Conservation (phyloP, 306 rosid species). For the Geum urbanum region DNA sequence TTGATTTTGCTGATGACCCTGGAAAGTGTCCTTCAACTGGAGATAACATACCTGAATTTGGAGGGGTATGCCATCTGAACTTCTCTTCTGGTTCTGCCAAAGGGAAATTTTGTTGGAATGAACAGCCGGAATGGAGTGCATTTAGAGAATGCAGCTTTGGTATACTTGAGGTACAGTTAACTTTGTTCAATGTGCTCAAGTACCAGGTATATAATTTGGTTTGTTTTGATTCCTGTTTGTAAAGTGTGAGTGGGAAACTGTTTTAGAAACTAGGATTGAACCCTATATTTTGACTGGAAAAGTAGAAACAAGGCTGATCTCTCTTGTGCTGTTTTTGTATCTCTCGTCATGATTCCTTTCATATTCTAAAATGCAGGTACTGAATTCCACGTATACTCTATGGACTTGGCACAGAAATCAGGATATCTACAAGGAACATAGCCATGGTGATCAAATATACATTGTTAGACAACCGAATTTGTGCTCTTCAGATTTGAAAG, state of each 20-base stretch:
- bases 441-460: constrained; percentile 72
- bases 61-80: constrained; percentile 75
- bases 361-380: constrained; percentile 42
- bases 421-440: constrained; percentile 56
- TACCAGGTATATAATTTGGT: neutral
- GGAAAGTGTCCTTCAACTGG: constrained; percentile 80
- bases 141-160: constrained; percentile 98
- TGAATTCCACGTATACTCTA: constrained; percentile 72
- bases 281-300: neutral
- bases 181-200: neutral
- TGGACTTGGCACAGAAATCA: constrained; percentile 97
- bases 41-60: constrained; percentile 76
- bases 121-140: constrained; percentile 91
- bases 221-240: too few relatives aligned
- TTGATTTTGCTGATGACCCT: constrained; percentile 80
- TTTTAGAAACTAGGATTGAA: neutral
- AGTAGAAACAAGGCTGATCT: neutral
- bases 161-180: constrained; percentile 63
- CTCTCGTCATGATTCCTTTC: neutral
- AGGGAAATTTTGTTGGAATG: constrained; percentile 79
- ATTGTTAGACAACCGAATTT: constrained; percentile 67
- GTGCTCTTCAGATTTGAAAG: constrained; percentile 43
- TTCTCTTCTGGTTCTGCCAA: constrained; percentile 74
- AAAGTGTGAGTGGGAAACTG: neutral
- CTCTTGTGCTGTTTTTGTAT: constrained; percentile 1